These are phyloP conservation scores for Kwoniella dendrophila DNA, from an alignment of 768 basidiomycete genomes.

Conservation along the genomic window DNA sequence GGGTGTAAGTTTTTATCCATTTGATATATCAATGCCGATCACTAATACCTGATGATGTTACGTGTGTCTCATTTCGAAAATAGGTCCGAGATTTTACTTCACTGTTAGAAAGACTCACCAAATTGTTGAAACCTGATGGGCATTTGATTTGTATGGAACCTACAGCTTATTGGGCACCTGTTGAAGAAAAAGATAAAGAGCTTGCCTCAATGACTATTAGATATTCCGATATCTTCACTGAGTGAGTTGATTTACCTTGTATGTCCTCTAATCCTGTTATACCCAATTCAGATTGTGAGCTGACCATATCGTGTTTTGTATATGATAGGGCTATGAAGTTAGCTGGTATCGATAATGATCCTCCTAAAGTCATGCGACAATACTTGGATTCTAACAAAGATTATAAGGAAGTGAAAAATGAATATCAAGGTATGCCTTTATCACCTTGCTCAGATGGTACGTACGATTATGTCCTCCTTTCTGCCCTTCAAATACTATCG, in stretches of 20 bases:
- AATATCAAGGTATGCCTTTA: not conserved
- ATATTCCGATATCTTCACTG: not conserved
- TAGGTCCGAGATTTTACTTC: slow-evolving; percentile 18
- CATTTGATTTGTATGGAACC: slow-evolving; percentile 9
- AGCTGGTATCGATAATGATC: slow-evolving; percentile 11
- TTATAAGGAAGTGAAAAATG: not conserved
- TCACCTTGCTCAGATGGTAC: slow-evolving; percentile 13
- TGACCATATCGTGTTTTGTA: not conserved
- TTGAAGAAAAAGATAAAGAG: not conserved
- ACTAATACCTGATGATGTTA: not conserved
- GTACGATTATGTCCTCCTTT: not conserved
- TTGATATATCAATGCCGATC: not conserved
- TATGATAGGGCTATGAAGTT: too few species aligned
- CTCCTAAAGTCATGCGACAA: slow-evolving; percentile 1
- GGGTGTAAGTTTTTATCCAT: slow-evolving; percentile 15
- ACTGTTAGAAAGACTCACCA: slow-evolving; percentile 3
- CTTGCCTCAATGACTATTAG: not conserved
- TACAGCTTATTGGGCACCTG: not conserved
- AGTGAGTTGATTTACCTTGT: not conserved
- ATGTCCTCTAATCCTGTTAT: not conserved
- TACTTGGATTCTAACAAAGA: not conserved
- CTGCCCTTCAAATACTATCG: not conserved
- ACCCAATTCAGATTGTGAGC: not conserved
- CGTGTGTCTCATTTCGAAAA: not conserved
- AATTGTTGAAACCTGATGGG: slow-evolving; percentile 5